Percentiles rank a stretch among this genome's conserved stretches.
These are phyloP conservation scores for Botrytis elliptica DNA, from an alignment of 2,329 filamentous ascomycete genomes.

Conservation along the genomic window DNA sequence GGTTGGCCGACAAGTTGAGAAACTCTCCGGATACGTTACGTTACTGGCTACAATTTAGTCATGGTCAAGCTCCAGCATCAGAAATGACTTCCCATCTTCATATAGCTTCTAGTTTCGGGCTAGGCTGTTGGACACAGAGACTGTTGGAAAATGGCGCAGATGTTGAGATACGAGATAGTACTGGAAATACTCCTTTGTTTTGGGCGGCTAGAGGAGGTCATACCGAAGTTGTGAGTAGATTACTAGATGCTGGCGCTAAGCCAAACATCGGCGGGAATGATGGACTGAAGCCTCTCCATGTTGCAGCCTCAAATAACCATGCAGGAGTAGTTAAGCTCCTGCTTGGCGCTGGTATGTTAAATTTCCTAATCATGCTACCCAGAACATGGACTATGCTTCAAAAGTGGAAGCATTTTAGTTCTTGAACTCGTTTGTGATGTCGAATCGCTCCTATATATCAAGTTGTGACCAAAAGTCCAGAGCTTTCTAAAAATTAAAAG, in stretches of 20 bases:
- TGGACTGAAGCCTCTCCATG: conserved; percentile 42
- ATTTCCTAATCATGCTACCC: neutral
- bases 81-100: conserved; percentile 27
- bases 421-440: neutral
- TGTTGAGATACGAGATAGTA: conserved; percentile 22
- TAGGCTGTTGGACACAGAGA: conserved; percentile 22
- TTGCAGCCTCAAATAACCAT: conserved; percentile 40
- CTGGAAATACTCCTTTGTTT: conserved; percentile 30
- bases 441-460: neutral
- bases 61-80: neutral
- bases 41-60: neutral
- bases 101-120: conserved; percentile 25
- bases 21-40: fast-evolving
- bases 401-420: neutral
- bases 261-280: conserved; percentile 32
- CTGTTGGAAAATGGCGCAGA: conserved; percentile 18
- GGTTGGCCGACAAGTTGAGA: neutral
- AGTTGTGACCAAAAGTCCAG: neutral
- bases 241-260: conserved; percentile 26
- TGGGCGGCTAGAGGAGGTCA: conserved; percentile 29
- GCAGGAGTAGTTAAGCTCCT: conserved; percentile 36
- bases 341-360: conserved; percentile 38
- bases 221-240: conserved; percentile 16
- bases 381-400: neutral
- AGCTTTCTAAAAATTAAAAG: neutral